Evolutionary conservation across 345 rosid genomes (phyloP).

Genomic region (Geranium brycei): DNA sequence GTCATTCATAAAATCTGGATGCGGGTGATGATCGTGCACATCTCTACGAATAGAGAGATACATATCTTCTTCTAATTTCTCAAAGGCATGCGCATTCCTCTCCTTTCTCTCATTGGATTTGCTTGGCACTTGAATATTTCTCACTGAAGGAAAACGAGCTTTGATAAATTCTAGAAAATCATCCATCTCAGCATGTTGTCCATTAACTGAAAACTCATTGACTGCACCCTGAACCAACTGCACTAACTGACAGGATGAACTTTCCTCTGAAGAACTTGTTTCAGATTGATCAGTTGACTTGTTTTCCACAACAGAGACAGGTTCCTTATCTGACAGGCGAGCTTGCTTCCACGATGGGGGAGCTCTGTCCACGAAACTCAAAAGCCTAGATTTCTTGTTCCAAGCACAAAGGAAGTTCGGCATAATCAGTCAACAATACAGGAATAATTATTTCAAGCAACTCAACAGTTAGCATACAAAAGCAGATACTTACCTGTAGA

Average conservation of each 20-base stretch:
- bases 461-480: conserved; percentile 4
- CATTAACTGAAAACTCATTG: conserved; percentile 29
- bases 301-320: conserved; percentile 14
- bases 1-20: conserved; percentile 14
- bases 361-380: conserved; percentile 61
- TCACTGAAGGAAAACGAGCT: conserved; percentile 34
- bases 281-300: conserved; percentile 24
- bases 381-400: conserved; percentile 75
- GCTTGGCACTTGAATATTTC: conserved; percentile 27
- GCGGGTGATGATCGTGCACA: conserved; percentile 17
- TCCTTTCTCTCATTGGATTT: conserved; percentile 30
- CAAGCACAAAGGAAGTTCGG: conserved; percentile 11
- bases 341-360: conserved; percentile 58
- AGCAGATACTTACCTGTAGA: conserved; percentile 59
- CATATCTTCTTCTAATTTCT: conserved; percentile 52
- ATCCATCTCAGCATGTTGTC: conserved; percentile 31
- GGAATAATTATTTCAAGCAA: background rate
- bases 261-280: conserved; percentile 21
- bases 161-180: conserved; percentile 41
- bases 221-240: conserved; percentile 36
- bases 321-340: conserved; percentile 25
- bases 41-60: conserved; percentile 30
- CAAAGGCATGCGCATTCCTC: conserved; percentile 24
- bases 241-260: conserved; percentile 27
- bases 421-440: conserved; percentile 2